phyloP scores from a whole-genome alignment of 1,139 yeast species.

The Hanseniaspora gamundiae region DNA sequence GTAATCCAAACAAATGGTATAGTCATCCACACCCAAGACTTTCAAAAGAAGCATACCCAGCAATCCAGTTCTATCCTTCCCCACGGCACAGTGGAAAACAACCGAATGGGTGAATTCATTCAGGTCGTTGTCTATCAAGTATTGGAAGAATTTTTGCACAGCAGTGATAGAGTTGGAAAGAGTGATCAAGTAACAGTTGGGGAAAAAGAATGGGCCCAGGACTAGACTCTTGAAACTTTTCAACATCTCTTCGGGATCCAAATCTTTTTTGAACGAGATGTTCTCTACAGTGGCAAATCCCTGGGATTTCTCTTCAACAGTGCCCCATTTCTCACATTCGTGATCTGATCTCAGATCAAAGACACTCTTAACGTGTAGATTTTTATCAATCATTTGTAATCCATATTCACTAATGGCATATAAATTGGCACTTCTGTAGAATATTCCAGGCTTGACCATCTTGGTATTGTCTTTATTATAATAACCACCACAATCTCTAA shows the following conservation, averaged over 20 bases:
- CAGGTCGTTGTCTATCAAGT: slow-evolving; percentile 40
- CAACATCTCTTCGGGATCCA: slow-evolving; percentile 58
- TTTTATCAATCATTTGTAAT: slow-evolving; percentile 12
- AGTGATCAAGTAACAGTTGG: slow-evolving; percentile 50
- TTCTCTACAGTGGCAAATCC: slow-evolving; percentile 41
- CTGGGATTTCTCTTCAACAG: slow-evolving; percentile 12
- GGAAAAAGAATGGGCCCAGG: slow-evolving; percentile 53
- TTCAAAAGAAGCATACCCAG: slow-evolving; percentile 54
- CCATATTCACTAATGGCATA: slow-evolving; percentile 32
- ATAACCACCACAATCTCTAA: slow-evolving; percentile 80
- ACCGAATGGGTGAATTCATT: slow-evolving; percentile 29
- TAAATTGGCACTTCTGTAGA: slow-evolving; percentile 57
- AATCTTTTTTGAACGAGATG: slow-evolving; percentile 51
- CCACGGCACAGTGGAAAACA: slow-evolving; percentile 72
- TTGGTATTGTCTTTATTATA: slow-evolving; percentile 25
- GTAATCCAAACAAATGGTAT: slow-evolving; percentile 58
- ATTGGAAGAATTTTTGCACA: slow-evolving; percentile 37
- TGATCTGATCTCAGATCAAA: slow-evolving; percentile 61
- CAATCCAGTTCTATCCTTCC: slow-evolving; percentile 79
- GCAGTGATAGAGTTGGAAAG: slow-evolving; percentile 36
- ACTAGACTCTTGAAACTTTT: slow-evolving; percentile 43
- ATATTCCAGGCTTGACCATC: slow-evolving; percentile 41
- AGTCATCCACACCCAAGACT: slow-evolving; percentile 52
- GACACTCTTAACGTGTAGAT: slow-evolving; percentile 41
- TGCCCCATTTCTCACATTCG: slow-evolving; percentile 44